These are phyloP conservation scores for Triticum turgidum DNA, from an alignment of 176 grass and related monocot genomes.

Conservation along the genomic window DNA sequence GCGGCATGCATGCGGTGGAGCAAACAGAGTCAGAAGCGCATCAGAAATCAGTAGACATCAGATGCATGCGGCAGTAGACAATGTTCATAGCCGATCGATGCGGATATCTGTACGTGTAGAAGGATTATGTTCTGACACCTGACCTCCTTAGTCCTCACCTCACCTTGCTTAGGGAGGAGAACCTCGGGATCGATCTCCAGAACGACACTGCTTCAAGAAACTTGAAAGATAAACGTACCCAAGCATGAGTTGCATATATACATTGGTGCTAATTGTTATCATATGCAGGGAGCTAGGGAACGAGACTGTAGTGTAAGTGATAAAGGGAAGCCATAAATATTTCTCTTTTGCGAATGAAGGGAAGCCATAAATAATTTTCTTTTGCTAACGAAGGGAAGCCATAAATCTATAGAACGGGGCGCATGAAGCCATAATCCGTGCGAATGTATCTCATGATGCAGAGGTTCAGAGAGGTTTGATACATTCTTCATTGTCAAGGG, in stretches of 20 bases:
- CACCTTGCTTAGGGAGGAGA: constrained; percentile 36
- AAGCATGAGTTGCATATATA: constrained; percentile 6
- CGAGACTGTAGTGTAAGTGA: background rate
- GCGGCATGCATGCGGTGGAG: constrained; percentile 9
- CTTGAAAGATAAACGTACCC: background rate
- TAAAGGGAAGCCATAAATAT: background rate
- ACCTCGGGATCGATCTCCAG: background rate
- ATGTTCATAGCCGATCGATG: background rate
- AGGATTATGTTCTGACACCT: constrained; percentile 31
- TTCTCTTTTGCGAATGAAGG: background rate
- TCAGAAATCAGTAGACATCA: background rate
- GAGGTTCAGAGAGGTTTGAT: background rate
- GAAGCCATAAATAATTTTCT: background rate
- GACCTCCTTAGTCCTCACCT: background rate
- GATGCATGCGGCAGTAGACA: background rate
- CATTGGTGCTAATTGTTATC: constrained; percentile 23
- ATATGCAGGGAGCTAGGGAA: constrained; percentile 16
- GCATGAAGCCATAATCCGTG: no score
- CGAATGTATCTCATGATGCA: background rate
- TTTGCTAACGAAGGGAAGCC: background rate
- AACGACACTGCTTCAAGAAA: constrained; percentile 28
- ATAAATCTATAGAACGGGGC: background rate
- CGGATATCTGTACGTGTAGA: constrained; percentile 18
- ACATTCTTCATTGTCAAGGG: background rate
- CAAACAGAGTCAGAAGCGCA: background rate